These are phyloP conservation scores for Arabidopsis lyrata DNA, from an alignment of 441 rosid species.

Conservation along the genomic window DNA sequence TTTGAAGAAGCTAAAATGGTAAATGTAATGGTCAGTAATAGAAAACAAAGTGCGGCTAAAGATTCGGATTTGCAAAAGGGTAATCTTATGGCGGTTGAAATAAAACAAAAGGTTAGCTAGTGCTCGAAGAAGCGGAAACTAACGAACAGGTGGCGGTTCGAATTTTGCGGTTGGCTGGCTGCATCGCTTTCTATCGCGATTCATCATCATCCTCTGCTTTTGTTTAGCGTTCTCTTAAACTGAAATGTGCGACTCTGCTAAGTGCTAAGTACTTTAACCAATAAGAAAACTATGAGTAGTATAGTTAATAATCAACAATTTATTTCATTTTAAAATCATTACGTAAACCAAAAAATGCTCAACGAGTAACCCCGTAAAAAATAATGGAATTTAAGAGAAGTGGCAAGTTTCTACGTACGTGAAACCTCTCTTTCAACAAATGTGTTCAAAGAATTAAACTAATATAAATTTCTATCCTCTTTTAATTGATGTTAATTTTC, in stretches of 20 bases:
- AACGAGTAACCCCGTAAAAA: background rate
- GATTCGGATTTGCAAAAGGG: constrained; percentile 26
- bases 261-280: constrained; percentile 21
- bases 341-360: background rate
- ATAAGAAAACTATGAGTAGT: constrained; percentile 3
- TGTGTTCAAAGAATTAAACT: too few relatives aligned
- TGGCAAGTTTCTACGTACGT: background rate
- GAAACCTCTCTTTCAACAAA: background rate
- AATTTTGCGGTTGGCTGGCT: constrained; percentile 6
- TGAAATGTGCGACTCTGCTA: constrained; percentile 20
- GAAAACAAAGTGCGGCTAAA: constrained; percentile 23
- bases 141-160: background rate
- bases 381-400: background rate
- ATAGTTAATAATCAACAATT: background rate
- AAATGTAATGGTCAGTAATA: constrained; percentile 12
- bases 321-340: background rate
- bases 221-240: constrained; percentile 14
- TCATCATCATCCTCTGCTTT: constrained; percentile 5
- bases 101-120: constrained; percentile 22
- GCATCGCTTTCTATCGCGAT: background rate
- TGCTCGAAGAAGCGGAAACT: constrained; percentile 2
- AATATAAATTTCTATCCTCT: too few relatives aligned
- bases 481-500: too few relatives aligned
- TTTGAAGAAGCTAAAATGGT: constrained; percentile 26
- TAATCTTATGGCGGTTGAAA: constrained; percentile 25